Evolutionary conservation across 768 basidiomycete genomes (phyloP), one percentile per base, ranked within the genome.

Genomic region (Neoboletus brunneissimus): DNA sequence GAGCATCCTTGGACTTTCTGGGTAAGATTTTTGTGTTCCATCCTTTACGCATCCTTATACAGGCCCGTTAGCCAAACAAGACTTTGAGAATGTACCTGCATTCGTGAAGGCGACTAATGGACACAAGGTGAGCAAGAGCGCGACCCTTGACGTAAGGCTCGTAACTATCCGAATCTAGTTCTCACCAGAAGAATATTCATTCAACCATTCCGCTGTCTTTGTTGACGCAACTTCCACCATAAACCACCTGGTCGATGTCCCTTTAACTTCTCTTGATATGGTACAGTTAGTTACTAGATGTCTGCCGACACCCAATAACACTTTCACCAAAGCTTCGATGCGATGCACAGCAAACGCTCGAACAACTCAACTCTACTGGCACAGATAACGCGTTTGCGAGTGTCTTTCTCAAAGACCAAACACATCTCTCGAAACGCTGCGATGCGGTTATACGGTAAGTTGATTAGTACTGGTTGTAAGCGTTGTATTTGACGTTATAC

Each of bases 1-100:
- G 88, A 62, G 92, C 89, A 34, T 87, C 84, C 1, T 73, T 96
- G 61, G 91, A 94, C 67, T 87, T 94, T 65, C 68, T 98, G 23
- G 82, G 94, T 94, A 66, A 60, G 87, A 29, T 23, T 16, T 15
- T 54, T 37, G 29, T 25, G 46, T 43, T 27, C 45, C 18, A 37
- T 46, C 25, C 38, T 20, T 6, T n/a, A 31, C 53, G 5, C 3
- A 8, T 35, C 29, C 51, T 70, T 12, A 72, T 58, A 40, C 51
- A 12, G 35, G 38, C 41, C 13, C 54, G 47, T 2, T 52, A 94
- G 92, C 88, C 5, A 85, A 85, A 53, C 86, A 86, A 54, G 82
- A 92, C 53, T 90, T 90, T 50, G 72, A 67, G 34, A 75, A 73
- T 8, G 79, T 81, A 1, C 75, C 79, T 0, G 72, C 84, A 2